Evolutionary conservation across 2,329 filamentous ascomycete genomes (phyloP).

Genomic region (Calonectria pseudoreteaudii): DNA sequence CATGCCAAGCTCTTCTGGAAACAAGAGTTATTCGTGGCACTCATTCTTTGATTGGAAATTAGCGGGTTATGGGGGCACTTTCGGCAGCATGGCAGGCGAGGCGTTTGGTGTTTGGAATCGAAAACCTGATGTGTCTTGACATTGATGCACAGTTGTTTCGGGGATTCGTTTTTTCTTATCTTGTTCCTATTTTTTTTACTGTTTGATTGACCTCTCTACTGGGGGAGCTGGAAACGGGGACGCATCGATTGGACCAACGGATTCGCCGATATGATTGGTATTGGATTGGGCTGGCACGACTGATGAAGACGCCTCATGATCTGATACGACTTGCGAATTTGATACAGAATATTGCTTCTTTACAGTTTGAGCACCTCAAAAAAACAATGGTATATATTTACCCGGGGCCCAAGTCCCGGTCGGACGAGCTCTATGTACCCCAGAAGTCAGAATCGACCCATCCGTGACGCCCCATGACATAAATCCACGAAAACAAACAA

Average conservation of each 20-base stretch:
- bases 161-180: slow-evolving; percentile 23
- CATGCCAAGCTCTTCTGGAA: not conserved
- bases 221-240: slow-evolving; percentile 23
- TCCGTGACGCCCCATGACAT: slow-evolving; percentile 41
- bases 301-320: slow-evolving; percentile 37
- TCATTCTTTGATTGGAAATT: slow-evolving; percentile 9
- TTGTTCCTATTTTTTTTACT: not conserved
- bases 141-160: slow-evolving; percentile 14
- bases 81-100: slow-evolving; percentile 26
- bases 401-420: slow-evolving; percentile 26
- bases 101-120: slow-evolving; percentile 29
- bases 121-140: slow-evolving; percentile 14
- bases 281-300: slow-evolving; percentile 32
- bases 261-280: slow-evolving; percentile 20
- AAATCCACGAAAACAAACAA: slow-evolving; percentile 6
- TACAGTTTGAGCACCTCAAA: slow-evolving; percentile 24
- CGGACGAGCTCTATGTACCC: slow-evolving; percentile 33
- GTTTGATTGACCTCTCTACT: not conserved
- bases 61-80: slow-evolving; percentile 16
- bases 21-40: not conserved
- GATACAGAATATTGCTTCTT: slow-evolving; percentile 26
- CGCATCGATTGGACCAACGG: slow-evolving; percentile 28
- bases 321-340: slow-evolving; percentile 39
- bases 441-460: slow-evolving; percentile 42
- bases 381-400: slow-evolving; percentile 28